Conservation (phyloP, 352 stramenopile genomes). For the Phytophthora megakarya region DNA sequence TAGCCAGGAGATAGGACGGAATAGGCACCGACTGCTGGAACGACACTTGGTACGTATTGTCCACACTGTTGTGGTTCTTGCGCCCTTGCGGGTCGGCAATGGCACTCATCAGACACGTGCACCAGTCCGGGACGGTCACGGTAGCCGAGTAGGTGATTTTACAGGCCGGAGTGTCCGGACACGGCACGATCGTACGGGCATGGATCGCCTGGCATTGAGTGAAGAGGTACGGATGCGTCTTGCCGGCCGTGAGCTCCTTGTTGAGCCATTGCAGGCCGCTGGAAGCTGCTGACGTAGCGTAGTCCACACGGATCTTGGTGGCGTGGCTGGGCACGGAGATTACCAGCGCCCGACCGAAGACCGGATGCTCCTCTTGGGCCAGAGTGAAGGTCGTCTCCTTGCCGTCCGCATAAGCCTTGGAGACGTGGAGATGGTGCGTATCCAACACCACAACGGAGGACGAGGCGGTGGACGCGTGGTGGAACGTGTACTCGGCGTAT, state of each 20-base stretch:
- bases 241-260: constrained; percentile 93
- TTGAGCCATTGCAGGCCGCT: constrained; percentile 91
- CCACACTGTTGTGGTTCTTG: constrained; percentile 31
- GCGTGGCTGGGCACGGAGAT: constrained; percentile 48
- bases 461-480: constrained; percentile 31
- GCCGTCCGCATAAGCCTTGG: constrained; percentile 56
- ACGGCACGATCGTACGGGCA: constrained; percentile 94
- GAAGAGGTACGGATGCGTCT: constrained; percentile 95
- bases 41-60: constrained; percentile 51
- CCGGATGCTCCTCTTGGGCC: constrained; percentile 39
- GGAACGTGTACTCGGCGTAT: constrained; percentile 86
- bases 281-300: constrained; percentile 71
- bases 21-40: constrained; percentile 94
- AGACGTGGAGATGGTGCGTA: constrained; percentile 82
- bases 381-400: constrained; percentile 65
- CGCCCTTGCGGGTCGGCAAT: constrained; percentile 39
- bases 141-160: constrained; percentile 96
- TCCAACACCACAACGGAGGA: constrained; percentile 74
- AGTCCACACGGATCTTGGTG: constrained; percentile 77
- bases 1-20: constrained; percentile 95
- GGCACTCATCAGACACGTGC: constrained; percentile 93
- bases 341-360: constrained; percentile 74
- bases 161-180: constrained; percentile 91
- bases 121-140: constrained; percentile 91
- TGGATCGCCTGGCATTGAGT: constrained; percentile 96